These are phyloP conservation scores for Citrus trifoliata DNA, from an alignment of 345 rosid species.

Conservation along the genomic window DNA sequence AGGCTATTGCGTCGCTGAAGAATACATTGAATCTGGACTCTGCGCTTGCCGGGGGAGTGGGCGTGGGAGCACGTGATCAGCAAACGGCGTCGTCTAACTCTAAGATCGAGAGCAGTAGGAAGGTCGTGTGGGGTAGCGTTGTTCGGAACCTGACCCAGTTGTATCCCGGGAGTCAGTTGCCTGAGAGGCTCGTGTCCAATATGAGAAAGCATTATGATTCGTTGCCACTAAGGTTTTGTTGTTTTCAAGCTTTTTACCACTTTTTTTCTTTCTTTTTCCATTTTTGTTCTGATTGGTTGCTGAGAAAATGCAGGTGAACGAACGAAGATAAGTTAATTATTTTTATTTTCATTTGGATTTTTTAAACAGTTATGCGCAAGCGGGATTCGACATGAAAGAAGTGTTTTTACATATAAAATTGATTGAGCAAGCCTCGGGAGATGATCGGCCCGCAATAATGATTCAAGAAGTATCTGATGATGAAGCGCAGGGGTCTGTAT, in stretches of 20 bases:
- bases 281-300: slow-evolving; percentile 13
- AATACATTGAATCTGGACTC: slow-evolving; percentile 84
- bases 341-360: background rate
- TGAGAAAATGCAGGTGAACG: slow-evolving; percentile 19
- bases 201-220: slow-evolving; percentile 95
- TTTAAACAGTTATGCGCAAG: slow-evolving; percentile 71
- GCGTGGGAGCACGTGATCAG: slow-evolving; percentile 7
- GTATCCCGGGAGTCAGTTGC: slow-evolving; percentile 92
- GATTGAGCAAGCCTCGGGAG: slow-evolving; percentile 90
- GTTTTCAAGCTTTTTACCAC: background rate
- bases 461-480: slow-evolving; percentile 68
- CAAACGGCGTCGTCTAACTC: slow-evolving; percentile 13
- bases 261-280: no score
- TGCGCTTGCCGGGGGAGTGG: slow-evolving; percentile 26
- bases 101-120: slow-evolving; percentile 56
- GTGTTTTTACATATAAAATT: slow-evolving; percentile 86
- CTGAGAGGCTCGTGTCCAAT: slow-evolving; percentile 91
- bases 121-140: slow-evolving; percentile 84
- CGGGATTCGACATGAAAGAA: slow-evolving; percentile 92
- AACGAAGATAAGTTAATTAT: background rate
- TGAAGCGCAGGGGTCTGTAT: slow-evolving; percentile 49
- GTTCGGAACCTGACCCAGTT: slow-evolving; percentile 86
- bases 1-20: slow-evolving; percentile 83
- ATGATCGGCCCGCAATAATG: slow-evolving; percentile 69
- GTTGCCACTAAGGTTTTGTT: slow-evolving; percentile 77